Conservation (phyloP, 306 rosid genomes). For the Echinosophora koreensis region DNA sequence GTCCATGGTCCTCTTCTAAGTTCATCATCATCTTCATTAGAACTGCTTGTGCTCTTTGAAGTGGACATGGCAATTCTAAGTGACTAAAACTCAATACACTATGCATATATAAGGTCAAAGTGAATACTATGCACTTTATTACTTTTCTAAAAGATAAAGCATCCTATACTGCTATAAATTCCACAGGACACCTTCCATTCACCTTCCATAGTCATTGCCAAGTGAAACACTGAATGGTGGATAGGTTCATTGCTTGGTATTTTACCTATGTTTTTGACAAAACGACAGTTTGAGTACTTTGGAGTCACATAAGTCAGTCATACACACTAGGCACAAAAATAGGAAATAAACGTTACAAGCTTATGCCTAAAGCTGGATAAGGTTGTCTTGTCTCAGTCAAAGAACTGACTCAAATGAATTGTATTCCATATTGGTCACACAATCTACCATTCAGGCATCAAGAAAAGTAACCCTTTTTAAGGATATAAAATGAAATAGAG, state of each 20-base stretch:
- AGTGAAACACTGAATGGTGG: constrained; percentile 11
- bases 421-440: constrained; percentile 21
- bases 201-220: constrained; percentile 53
- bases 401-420: constrained; percentile 29
- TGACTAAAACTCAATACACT: background rate
- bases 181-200: constrained; percentile 54
- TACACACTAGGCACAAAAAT: constrained; percentile 2
- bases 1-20: constrained; percentile 86
- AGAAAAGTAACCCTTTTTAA: background rate
- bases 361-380: background rate
- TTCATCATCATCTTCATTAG: constrained; percentile 59
- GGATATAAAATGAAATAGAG: constrained; percentile 15
- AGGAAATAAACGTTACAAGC: constrained; percentile 3
- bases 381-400: constrained; percentile 42
- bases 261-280: constrained; percentile 27
- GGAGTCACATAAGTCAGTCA: background rate
- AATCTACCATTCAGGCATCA: background rate
- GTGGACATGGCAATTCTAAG: constrained; percentile 52
- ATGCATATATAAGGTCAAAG: constrained; percentile 14
- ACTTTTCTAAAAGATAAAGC: constrained; percentile 42
- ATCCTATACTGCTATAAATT: constrained; percentile 12
- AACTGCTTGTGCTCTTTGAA: constrained; percentile 55
- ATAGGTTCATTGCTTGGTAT: constrained; percentile 39
- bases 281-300: background rate
- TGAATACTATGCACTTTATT: constrained; percentile 33